Conservation (phyloP, 2,329 filamentous ascomycete genomes). For the Trichophyton benhamiae region DNA sequence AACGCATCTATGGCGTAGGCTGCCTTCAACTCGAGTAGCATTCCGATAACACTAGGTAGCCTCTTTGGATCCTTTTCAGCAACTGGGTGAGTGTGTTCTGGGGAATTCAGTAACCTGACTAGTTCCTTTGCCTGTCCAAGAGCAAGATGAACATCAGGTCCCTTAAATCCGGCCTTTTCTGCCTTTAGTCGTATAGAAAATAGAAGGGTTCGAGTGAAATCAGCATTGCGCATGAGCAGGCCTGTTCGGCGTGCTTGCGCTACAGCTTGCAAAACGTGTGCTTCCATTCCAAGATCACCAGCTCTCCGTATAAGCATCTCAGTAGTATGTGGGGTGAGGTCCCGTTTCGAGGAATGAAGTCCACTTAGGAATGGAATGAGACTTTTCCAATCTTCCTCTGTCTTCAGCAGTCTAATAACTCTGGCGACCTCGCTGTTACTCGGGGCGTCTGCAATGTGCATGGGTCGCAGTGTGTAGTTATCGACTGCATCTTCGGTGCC, state of each 20-base stretch:
- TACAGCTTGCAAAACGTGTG: conserved; percentile 26
- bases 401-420: conserved; percentile 26
- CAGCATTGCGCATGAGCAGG: conserved; percentile 22
- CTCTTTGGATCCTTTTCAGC: conserved; percentile 25
- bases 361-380: conserved; percentile 31
- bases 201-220: conserved; percentile 25
- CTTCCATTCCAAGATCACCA: conserved; percentile 24
- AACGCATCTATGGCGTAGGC: conserved; percentile 28
- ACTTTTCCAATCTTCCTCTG: conserved; percentile 30
- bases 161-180: conserved; percentile 24
- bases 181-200: conserved; percentile 28
- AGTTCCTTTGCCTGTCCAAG: conserved; percentile 25
- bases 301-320: conserved; percentile 30
- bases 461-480: conserved; percentile 27
- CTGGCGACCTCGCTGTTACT: conserved; percentile 22
- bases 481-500: conserved; percentile 24
- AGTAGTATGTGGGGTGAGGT: conserved; percentile 17
- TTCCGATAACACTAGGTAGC: conserved; percentile 31
- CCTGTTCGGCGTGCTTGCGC: conserved; percentile 26
- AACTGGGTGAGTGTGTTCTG: conserved; percentile 21
- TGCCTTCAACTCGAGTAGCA: conserved; percentile 35
- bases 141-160: conserved; percentile 20
- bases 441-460: conserved; percentile 24
- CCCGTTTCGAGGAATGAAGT: conserved; percentile 22
- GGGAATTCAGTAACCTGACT: conserved; percentile 25